Evolutionary conservation across 345 rosid genomes (phyloP), one percentile per base, ranked within the genome.

Genomic region (Aurinia saxatilis): DNA sequence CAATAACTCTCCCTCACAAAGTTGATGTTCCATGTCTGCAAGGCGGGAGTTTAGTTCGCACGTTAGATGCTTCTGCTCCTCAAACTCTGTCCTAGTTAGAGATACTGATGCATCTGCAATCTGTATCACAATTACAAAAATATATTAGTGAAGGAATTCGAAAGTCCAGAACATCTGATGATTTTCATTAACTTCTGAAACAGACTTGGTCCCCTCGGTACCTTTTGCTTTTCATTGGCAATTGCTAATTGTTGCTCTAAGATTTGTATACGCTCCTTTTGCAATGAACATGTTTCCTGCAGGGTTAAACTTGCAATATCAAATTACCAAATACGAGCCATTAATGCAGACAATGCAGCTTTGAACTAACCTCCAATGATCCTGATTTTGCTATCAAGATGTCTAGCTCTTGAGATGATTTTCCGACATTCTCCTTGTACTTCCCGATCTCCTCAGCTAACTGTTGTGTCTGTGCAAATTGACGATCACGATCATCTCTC

Each of bases 231-330:
- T 71, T 89, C 97, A 56, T 78, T 87, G 50, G 95, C 85, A 37
- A 86, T 71, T 44, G 72, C 66, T 54, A 91, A 62, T 49, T 84
- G 82, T 54, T 74, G 78, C 73, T 89, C 88, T 58, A 89, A 33
- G 25, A 80, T 54, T 9, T 61, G 23, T 77, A 92, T 78, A 15
- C 79, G 93, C 74, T 85, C 85, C 50, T 75, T 81, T 70, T 89
- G 96, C 42, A 87, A 82, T 23, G 84, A 82, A 66, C 98, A 86
- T 25, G 85, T 87, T 51, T 90, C 96, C 99, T 92, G 71, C 66
- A 74, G 50, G 10, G 17, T 25, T 64, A 63, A 34, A 27, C 36
- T 49, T 38, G 64, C 19, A 47, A 3, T 56, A 50, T 68, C 39
- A 68, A 21, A 21, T 11, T 31, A 54, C 51, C 27, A 61, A 16